These are phyloP conservation scores for Eucalyptus pauciflora DNA, from an alignment of 345 rosid species.

Conservation along the genomic window DNA sequence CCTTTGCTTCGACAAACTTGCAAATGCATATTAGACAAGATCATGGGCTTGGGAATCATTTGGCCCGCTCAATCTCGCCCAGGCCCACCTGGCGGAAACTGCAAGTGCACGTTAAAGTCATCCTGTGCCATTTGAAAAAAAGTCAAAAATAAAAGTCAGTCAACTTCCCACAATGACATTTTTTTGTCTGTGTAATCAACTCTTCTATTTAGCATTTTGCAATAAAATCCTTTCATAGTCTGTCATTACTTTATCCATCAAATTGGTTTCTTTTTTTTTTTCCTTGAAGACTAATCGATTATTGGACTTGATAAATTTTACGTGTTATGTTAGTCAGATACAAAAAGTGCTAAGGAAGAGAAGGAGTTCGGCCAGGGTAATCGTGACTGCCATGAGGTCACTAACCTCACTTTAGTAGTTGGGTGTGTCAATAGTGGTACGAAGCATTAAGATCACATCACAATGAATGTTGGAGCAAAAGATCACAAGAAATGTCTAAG, in stretches of 20 bases:
- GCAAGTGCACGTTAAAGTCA: not conserved
- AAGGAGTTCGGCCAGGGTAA: not conserved
- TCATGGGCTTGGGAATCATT: not conserved
- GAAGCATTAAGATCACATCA: not conserved
- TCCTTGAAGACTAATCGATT: no score
- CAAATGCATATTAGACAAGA: not conserved
- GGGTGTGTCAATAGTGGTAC: not conserved
- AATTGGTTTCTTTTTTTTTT: not conserved
- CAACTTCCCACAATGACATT: not conserved
- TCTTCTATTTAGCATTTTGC: not conserved
- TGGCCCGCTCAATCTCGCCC: not conserved
- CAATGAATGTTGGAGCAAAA: accelerated
- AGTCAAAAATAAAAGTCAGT: not conserved
- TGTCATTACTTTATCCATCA: not conserved
- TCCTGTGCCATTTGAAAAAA: not conserved
- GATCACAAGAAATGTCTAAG: no score
- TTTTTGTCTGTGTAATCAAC: not conserved
- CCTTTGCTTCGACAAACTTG: not conserved
- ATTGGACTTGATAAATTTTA: no score
- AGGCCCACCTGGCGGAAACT: not conserved
- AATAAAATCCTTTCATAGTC: not conserved
- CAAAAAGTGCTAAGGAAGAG: no score
- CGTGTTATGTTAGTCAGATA: no score
- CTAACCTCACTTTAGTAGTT: not conserved
- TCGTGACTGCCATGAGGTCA: not conserved